phyloP scores from a whole-genome alignment of 2,329 filamentous ascomycete species.

The Incumbomyces lentus region DNA sequence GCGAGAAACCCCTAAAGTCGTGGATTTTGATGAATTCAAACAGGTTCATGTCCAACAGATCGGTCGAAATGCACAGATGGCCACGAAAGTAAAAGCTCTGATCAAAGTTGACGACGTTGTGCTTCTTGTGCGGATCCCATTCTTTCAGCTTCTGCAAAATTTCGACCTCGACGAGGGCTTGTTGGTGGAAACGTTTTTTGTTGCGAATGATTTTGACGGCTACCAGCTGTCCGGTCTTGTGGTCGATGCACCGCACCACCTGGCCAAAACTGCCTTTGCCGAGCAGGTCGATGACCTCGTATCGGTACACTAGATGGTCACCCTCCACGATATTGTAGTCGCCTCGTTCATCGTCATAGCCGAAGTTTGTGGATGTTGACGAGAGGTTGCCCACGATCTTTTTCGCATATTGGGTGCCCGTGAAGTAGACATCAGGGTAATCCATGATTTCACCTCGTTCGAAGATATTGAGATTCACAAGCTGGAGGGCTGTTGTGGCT shows the following conservation, averaged over 20 bases:
- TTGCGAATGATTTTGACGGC: constrained; percentile 98
- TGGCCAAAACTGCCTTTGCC: constrained; percentile 98
- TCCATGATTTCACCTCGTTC: constrained; percentile 95
- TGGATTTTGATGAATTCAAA: constrained; percentile 99
- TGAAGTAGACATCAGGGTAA: constrained; percentile 91
- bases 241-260: constrained; percentile 92
- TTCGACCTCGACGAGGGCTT: constrained; percentile 95
- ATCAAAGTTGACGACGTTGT: constrained; percentile 96
- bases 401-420: constrained; percentile 77
- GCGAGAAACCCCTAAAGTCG: constrained; percentile 85
- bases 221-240: constrained; percentile 84
- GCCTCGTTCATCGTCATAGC: constrained; percentile 92
- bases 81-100: constrained; percentile 98
- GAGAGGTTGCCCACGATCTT: constrained; percentile 85
- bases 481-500: constrained; percentile 71
- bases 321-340: constrained; percentile 91
- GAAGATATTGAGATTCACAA: constrained; percentile 86
- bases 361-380: constrained; percentile 77
- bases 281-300: constrained; percentile 90
- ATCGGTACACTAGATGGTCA: constrained; percentile 88
- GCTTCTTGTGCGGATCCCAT: constrained; percentile 91
- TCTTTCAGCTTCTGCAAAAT: constrained; percentile 93
- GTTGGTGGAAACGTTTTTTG: constrained; percentile 98
- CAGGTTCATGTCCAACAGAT: constrained; percentile 94
- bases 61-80: constrained; percentile 95